Base-by-base conservation (phyloP, 2,329 filamentous ascomycete genomes). In the Myriosclerotinia duriaeana region DNA sequence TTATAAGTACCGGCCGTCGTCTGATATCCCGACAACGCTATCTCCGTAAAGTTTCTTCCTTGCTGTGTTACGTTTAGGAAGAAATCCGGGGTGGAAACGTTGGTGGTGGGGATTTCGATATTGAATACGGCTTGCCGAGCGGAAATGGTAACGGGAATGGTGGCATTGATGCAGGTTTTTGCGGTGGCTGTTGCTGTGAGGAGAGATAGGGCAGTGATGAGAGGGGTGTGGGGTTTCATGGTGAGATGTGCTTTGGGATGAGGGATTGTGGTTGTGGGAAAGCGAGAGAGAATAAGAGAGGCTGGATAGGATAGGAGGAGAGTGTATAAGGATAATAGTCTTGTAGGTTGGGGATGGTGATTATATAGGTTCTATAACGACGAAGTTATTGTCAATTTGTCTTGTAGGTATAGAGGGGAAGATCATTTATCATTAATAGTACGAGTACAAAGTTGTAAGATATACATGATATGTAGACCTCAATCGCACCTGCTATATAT, bases 1-100 rank as follows among this genome's bases (percentile, higher is more conserved):
- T 83, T 75, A 77, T 88, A 89, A 34, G 77, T 79, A 42, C 84
- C 85, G 1, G 78, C 74, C 20, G 87, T 76, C 0, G 80, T 84
- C 38, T 78, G 72, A 71, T 84, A 85, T 50, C 80, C 83, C n/a
- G 76, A 74, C 2, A 85, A 74, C 2, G 81, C 71, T 12, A 76
- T 72, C 1, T 78, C 75, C 0, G 81, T 80, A 71, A 80, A 84
- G 72, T 87, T 84, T 53, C 77, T 73, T n/a, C 82, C 81, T 53
- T 83, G 80, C 48, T 78, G 78, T 2, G 79, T 79, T n/a, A 82
- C 67, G 65, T 81, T 78, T 64, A 87, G 76, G 40, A 83, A 76
- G 70, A 89, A 85, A 68, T 83, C 80, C 15, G 84, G 83, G 1
- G 83, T 48, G 8, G 40, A 12, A 3, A 60, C 9, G 36, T 48